These are phyloP conservation scores for Ziziphus jujuba DNA, from an alignment of 306 rosid genomes.

Conservation along the genomic window DNA sequence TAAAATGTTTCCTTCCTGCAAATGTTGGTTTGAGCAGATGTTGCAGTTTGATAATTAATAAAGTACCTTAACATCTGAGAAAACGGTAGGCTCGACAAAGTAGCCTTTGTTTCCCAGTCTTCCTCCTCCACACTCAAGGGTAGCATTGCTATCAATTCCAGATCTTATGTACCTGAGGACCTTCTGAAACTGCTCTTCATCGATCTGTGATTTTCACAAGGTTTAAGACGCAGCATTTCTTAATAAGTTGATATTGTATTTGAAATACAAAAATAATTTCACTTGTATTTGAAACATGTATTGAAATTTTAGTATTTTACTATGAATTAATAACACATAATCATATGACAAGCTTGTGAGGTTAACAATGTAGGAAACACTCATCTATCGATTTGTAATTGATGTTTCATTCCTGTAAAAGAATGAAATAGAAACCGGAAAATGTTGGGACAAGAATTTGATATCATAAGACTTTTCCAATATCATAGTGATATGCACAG, in stretches of 20 bases:
- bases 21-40: neutral
- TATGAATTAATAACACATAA: too few species aligned
- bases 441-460: neutral
- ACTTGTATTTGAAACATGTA: too few species aligned
- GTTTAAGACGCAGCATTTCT: constrained; percentile 2
- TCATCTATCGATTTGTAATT: too few species aligned
- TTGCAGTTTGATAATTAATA: neutral
- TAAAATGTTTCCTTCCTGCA: neutral
- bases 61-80: constrained; percentile 85
- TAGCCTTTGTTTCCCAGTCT: constrained; percentile 79
- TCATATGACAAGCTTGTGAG: too few species aligned
- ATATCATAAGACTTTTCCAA: neutral
- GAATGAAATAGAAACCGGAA: neutral
- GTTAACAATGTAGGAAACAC: too few species aligned
- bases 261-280: neutral
- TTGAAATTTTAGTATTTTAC: too few species aligned
- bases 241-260: neutral
- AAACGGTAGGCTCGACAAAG: constrained; percentile 90
- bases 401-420: too few species aligned
- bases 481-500: neutral
- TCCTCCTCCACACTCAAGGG: constrained; percentile 87
- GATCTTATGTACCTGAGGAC: constrained; percentile 71
- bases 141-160: constrained; percentile 72
- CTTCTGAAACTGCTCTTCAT: constrained; percentile 70
- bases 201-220: constrained; percentile 52